A percentile compares a stretch with the other conserved stretches of the same genome.
Evolutionary conservation across 352 stramenopile genomes (phyloP).

Genomic region (Halophytophthora batemanensis): DNA sequence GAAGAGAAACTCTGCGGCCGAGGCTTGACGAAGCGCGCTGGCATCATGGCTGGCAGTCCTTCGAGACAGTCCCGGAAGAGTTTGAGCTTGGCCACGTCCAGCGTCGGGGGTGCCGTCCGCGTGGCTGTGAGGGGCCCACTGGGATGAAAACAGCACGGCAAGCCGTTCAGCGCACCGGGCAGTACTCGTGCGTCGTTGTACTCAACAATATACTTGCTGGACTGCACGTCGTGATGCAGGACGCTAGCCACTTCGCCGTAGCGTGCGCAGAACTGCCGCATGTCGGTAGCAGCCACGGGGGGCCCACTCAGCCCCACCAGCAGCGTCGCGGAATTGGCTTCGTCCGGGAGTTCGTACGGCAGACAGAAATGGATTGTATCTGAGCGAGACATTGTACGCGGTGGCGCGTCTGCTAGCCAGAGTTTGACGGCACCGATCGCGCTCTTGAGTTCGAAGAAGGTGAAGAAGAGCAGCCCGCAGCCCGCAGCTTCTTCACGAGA

Average conservation of each 20-base stretch:
- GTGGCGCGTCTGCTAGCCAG: conserved; percentile 35
- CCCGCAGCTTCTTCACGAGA: conserved; percentile 43
- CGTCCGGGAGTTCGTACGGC: conserved; percentile 64
- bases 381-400: neutral
- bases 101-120: conserved; percentile 46
- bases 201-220: conserved; percentile 63
- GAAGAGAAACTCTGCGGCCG: conserved; percentile 67
- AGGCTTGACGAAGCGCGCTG: conserved; percentile 13
- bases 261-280: conserved; percentile 61
- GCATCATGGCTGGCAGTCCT: conserved; percentile 1
- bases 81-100: conserved; percentile 65
- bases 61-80: conserved; percentile 56
- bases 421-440: conserved; percentile 56
- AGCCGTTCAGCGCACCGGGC: conserved; percentile 30
- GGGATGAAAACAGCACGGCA: conserved; percentile 30
- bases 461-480: conserved; percentile 68
- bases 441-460: conserved; percentile 67
- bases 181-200: conserved; percentile 71
- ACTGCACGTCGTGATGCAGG: conserved; percentile 44
- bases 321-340: conserved; percentile 62
- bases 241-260: conserved; percentile 76
- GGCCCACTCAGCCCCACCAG: conserved; percentile 27
- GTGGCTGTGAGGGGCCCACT: conserved; percentile 40
- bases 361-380: conserved; percentile 58
- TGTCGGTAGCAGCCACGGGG: conserved; percentile 29